Evolutionary conservation across 345 rosid species (phyloP).

Genomic region (Eucalyptus microcorys): DNA sequence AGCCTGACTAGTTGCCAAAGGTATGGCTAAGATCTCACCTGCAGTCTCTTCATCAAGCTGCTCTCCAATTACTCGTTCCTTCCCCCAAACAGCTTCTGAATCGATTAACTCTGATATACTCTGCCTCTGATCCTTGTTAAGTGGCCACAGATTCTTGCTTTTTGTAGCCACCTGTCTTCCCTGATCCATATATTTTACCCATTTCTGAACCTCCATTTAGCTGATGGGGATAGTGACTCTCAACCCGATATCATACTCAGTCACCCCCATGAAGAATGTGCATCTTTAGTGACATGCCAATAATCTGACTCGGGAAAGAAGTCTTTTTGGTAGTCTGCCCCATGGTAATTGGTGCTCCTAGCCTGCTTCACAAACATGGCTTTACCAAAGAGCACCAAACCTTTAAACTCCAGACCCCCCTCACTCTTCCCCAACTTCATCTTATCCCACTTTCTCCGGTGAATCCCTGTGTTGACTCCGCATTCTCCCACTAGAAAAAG

Average conservation of each 20-base stretch:
- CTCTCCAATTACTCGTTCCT: background rate
- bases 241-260: background rate
- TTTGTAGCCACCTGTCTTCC: background rate
- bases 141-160: background rate
- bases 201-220: background rate
- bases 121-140: background rate
- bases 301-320: background rate
- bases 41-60: background rate
- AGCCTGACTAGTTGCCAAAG: background rate
- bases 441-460: background rate
- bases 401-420: background rate
- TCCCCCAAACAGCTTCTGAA: background rate
- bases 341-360: background rate
- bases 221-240: background rate
- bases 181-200: background rate
- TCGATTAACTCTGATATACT: background rate
- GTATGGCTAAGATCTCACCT: background rate
- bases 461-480: background rate
- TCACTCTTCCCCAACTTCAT: background rate
- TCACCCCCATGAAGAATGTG: background rate
- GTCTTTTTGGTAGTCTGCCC: background rate
- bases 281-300: background rate
- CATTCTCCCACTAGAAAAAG: background rate
- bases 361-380: background rate
- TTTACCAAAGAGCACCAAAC: background rate